These are phyloP conservation scores for Pezizomycotina sp. DNA, from an alignment of 2,329 filamentous ascomycete genomes.

Conservation along the genomic window DNA sequence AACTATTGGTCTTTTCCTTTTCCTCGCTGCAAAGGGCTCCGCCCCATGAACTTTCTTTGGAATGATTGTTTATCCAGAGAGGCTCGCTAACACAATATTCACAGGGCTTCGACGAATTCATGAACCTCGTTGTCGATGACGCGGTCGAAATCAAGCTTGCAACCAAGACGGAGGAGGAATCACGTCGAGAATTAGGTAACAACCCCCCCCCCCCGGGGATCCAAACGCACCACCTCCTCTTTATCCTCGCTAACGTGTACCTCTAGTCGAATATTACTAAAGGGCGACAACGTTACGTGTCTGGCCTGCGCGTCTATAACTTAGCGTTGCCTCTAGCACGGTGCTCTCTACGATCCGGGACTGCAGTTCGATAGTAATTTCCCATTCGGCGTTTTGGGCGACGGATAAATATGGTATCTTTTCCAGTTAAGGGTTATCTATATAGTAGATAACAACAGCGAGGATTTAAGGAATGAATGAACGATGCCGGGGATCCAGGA, in stretches of 20 bases:
- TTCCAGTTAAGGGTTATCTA: too few species aligned
- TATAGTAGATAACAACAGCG: too few species aligned
- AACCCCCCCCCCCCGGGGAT: not conserved
- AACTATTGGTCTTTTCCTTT: not conserved
- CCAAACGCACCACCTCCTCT: conserved; percentile 13
- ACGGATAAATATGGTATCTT: too few species aligned
- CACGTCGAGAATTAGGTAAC: conserved; percentile 59
- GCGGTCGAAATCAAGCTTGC: conserved; percentile 79
- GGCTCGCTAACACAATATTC: conserved; percentile 1
- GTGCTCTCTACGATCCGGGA: too few species aligned
- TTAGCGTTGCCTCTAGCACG: too few species aligned
- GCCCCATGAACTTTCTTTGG: too few species aligned
- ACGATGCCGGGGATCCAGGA: too few species aligned
- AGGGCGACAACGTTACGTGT: conserved; percentile 45
- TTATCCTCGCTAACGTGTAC: conserved; percentile 7
- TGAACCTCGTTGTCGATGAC: conserved; percentile 95
- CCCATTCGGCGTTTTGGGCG: too few species aligned
- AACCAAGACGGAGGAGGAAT: conserved; percentile 67
- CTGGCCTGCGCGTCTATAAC: conserved; percentile 28
- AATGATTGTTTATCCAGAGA: too few species aligned
- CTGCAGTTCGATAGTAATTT: too few species aligned
- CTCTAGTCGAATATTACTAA: conserved; percentile 43
- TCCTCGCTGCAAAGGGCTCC: not conserved
- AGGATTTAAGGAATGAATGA: too few species aligned
- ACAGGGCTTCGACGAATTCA: conserved; percentile 96